Conservation (phyloP, 2,329 filamentous ascomycete genomes). For the Apiospora rasikravindrae region DNA sequence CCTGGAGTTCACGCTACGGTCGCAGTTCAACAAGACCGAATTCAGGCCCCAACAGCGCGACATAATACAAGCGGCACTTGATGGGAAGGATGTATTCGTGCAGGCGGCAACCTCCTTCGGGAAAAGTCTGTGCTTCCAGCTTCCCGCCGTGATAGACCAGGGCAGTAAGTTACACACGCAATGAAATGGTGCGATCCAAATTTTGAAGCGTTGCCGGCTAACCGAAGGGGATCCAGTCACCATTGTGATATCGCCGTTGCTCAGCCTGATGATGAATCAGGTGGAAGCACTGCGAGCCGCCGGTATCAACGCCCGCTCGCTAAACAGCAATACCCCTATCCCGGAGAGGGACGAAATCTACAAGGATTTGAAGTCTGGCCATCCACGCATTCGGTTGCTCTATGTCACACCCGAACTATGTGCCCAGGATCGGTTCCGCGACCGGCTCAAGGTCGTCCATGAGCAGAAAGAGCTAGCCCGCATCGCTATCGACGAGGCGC, state of each 20-base stretch:
- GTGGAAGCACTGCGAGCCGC: conserved; percentile 78
- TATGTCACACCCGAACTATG: conserved; percentile 96
- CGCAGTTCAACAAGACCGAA: conserved; percentile 66
- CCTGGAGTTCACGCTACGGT: conserved; percentile 68
- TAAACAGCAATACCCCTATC: conserved; percentile 81
- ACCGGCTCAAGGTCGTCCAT: conserved; percentile 74
- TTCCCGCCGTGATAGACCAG: conserved; percentile 85
- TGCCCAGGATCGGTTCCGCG: conserved; percentile 76
- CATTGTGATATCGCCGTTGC: conserved; percentile 85
- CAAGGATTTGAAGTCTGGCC: conserved; percentile 83
- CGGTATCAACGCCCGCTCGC: conserved; percentile 79
- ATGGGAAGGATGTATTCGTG: conserved; percentile 88
- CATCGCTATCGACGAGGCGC: conserved; percentile 90
- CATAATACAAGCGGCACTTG: conserved; percentile 81
- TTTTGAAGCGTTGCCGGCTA: conserved; percentile 29
- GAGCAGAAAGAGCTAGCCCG: conserved; percentile 84
- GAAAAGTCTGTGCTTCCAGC: conserved; percentile 91
- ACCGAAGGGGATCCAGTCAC: conserved; percentile 63
- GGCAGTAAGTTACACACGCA: conserved; percentile 67
- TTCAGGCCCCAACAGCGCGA: conserved; percentile 81
- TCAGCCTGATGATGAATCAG: conserved; percentile 96
- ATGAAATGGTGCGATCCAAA: conserved; percentile 2
- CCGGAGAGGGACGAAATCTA: conserved; percentile 72
- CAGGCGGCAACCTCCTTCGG: conserved; percentile 92
- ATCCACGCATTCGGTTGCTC: conserved; percentile 80